These are phyloP conservation scores for Trichaptum fuscoviolaceum DNA, from an alignment of 768 basidiomycete species.

Conservation along the genomic window DNA sequence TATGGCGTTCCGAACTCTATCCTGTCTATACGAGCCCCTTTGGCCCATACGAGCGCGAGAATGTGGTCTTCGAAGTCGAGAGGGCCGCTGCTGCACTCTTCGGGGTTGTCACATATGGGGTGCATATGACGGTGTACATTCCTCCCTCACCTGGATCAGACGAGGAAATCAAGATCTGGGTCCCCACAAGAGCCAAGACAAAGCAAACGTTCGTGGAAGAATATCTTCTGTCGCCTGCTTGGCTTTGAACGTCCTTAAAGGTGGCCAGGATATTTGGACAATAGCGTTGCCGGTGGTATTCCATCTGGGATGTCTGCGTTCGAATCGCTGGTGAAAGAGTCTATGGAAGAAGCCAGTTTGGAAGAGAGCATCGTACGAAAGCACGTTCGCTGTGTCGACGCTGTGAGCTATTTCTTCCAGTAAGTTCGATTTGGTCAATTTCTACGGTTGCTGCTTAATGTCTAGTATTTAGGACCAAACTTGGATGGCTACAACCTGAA, in stretches of 20 bases:
- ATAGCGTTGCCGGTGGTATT: conserved; percentile 90
- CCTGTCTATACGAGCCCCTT: conserved; percentile 70
- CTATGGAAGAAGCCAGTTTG: conserved; percentile 89
- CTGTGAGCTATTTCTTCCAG: conserved; percentile 80
- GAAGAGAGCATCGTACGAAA: conserved; percentile 55
- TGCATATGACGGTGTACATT: conserved; percentile 76
- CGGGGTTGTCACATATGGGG: conserved; percentile 86
- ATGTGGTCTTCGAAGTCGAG: conserved; percentile 87
- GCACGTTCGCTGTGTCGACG: conserved; percentile 57
- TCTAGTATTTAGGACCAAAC: conserved; percentile 37
- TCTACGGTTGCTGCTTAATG: conserved; percentile 1
- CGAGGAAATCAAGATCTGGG: conserved; percentile 70
- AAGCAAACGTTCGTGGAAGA: conserved; percentile 73
- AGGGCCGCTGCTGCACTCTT: conserved; percentile 85
- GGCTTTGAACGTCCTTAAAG: conserved; percentile 27
- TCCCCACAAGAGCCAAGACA: conserved; percentile 76
- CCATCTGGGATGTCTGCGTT: conserved; percentile 69
- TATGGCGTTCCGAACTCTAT: conserved; percentile 88
- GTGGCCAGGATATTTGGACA: conserved; percentile 86
- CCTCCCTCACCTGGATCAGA: not conserved
- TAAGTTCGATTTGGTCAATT: conserved; percentile 21
- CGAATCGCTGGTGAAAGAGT: conserved; percentile 83
- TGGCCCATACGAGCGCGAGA: conserved; percentile 41
- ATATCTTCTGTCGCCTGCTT: not conserved
- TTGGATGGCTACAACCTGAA: conserved; percentile 85